Percentiles rank a stretch among this genome's conserved stretches.
These are phyloP conservation scores for Hypoxylon trugodes DNA, from an alignment of 495 filamentous ascomycete genomes.

Conservation along the genomic window DNA sequence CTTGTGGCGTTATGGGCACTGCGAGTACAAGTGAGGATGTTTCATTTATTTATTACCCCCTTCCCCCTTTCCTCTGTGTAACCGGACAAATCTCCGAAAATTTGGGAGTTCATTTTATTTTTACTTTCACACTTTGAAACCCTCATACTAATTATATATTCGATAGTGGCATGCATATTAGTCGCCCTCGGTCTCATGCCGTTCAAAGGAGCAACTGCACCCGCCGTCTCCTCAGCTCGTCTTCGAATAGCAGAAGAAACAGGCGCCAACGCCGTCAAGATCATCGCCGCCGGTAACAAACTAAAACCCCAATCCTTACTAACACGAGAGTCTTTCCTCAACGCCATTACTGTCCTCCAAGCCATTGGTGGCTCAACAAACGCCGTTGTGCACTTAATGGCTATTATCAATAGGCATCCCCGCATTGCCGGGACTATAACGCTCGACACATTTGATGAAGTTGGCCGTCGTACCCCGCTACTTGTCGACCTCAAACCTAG, in stretches of 20 bases:
- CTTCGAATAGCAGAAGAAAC: slow-evolving; percentile 71
- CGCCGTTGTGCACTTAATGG: slow-evolving; percentile 71
- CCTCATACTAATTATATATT: background rate
- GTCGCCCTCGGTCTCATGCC: slow-evolving; percentile 72
- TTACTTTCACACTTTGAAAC: background rate
- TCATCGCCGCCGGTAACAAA: slow-evolving; percentile 47
- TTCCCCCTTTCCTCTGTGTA: background rate
- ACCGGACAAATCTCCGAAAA: background rate
- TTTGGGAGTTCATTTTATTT: background rate
- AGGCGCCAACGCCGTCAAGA: slow-evolving; percentile 62
- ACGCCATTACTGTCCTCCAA: slow-evolving; percentile 73
- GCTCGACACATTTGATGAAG: slow-evolving; percentile 65
- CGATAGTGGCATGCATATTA: slow-evolving; percentile 66
- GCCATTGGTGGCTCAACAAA: slow-evolving; percentile 76
- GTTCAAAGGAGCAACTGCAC: slow-evolving; percentile 65
- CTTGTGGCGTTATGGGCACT: slow-evolving; percentile 76
- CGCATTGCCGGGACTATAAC: slow-evolving; percentile 62
- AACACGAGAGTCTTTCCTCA: slow-evolving; percentile 68
- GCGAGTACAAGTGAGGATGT: slow-evolving; percentile 62
- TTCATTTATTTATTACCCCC: background rate
- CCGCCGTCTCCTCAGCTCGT: slow-evolving; percentile 70
- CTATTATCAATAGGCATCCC: slow-evolving; percentile 69
- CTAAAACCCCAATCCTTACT: slow-evolving; percentile 64
- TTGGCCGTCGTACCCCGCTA: slow-evolving; percentile 67
- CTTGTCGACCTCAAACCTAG: slow-evolving; percentile 74